Conservation (phyloP, 129 eudicot genomes). For the Dittrichia graveolens region DNA sequence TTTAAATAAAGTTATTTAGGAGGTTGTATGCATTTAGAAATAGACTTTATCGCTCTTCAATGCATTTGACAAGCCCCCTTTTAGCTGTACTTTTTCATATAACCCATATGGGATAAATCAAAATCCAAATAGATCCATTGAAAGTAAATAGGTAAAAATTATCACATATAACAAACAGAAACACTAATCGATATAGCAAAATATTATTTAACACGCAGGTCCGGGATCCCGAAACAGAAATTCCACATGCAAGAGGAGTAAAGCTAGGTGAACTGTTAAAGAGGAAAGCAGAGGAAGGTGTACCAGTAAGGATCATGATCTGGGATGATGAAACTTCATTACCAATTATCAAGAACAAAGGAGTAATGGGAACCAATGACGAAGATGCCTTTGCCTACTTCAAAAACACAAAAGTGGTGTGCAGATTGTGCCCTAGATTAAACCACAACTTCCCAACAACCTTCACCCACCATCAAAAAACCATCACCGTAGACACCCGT, state of each 20-base stretch:
- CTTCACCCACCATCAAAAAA: slow-evolving; percentile 93
- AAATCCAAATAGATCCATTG: neutral
- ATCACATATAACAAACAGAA: slow-evolving; percentile 7
- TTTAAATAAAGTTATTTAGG: no score
- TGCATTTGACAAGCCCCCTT: neutral
- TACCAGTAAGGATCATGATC: slow-evolving; percentile 76
- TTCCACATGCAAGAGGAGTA: slow-evolving; percentile 85
- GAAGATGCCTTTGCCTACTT: slow-evolving; percentile 78
- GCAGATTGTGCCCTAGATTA: slow-evolving; percentile 71
- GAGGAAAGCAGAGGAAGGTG: slow-evolving; percentile 95
- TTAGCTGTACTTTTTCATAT: neutral
- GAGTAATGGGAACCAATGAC: slow-evolving; percentile 81
- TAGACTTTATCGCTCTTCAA: neutral
- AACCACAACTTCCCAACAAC: slow-evolving; percentile 72
- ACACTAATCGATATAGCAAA: neutral
- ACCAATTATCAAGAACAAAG: slow-evolving; percentile 82
- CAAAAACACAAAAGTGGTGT: slow-evolving; percentile 75
- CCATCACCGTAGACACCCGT: slow-evolving; percentile 69
- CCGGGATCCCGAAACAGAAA: slow-evolving; percentile 71
- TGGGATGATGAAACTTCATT: slow-evolving; percentile 97
- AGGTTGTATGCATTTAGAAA: neutral
- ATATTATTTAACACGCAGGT: slow-evolving; percentile 43
- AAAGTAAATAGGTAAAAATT: neutral
- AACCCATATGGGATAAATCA: neutral
- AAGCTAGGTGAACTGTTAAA: slow-evolving; percentile 75